Evolutionary conservation across 73 alveolate genomes (phyloP).

Genomic region (Paramecium caudatum): DNA sequence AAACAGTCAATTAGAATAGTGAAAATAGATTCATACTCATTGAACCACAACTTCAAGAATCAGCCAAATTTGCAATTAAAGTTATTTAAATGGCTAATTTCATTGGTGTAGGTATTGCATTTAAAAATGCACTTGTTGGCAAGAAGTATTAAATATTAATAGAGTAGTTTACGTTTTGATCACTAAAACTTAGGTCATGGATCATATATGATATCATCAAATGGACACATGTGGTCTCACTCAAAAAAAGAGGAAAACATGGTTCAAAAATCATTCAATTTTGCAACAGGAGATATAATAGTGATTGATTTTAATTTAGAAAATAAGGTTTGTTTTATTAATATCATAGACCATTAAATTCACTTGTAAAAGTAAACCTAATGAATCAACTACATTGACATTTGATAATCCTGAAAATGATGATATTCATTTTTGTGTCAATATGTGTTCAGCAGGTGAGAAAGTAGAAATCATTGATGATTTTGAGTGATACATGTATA

Average conservation of each 20-base stretch:
- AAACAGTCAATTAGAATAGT: conserved; percentile 46
- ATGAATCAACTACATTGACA: conserved; percentile 23
- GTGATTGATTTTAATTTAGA: conserved; percentile 35
- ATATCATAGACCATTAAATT: conserved; percentile 32
- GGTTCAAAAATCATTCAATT: conserved; percentile 42
- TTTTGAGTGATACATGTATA: conserved; percentile 14
- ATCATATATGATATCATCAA: conserved; percentile 67
- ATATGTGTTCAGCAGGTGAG: conserved; percentile 70
- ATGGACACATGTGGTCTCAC: conserved; percentile 74
- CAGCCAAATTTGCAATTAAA: conserved; percentile 56
- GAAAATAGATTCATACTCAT: conserved; percentile 72
- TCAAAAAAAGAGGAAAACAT: conserved; percentile 71
- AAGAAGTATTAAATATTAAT: conserved; percentile 59
- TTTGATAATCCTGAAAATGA: conserved; percentile 73
- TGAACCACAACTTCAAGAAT: conserved; percentile 65
- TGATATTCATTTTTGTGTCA: conserved; percentile 68
- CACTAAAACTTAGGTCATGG: conserved; percentile 76
- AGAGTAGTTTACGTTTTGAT: conserved; percentile 59
- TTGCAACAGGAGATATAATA: conserved; percentile 69
- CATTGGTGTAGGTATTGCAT: conserved; percentile 67
- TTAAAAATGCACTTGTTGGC: conserved; percentile 49
- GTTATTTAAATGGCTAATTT: conserved; percentile 37
- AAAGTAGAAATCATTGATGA: conserved; percentile 68
- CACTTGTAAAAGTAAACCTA: conserved; percentile 64
- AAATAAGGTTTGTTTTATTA: conserved; percentile 23